Conservation (phyloP, 2,329 filamentous ascomycete genomes). For the Botrytis deweyae region DNA sequence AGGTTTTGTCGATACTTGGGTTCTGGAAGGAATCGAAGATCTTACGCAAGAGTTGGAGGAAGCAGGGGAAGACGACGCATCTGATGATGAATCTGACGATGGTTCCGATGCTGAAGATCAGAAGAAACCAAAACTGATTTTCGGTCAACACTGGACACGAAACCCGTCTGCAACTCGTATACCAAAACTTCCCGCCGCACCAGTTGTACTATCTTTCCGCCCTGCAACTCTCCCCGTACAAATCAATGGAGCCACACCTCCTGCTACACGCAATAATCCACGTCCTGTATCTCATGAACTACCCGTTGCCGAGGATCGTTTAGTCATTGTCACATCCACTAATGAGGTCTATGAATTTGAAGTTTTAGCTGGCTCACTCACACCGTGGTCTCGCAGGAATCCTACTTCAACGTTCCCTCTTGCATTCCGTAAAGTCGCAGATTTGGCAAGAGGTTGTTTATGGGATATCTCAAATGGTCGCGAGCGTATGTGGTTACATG, state of each 20-base stretch:
- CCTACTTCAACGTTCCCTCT: conserved; percentile 71
- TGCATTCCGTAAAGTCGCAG: conserved; percentile 71
- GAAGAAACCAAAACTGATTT: conserved; percentile 48
- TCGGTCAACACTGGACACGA: conserved; percentile 69
- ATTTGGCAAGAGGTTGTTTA: conserved; percentile 77
- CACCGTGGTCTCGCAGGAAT: conserved; percentile 84
- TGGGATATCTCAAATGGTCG: conserved; percentile 66
- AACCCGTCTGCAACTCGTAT: conserved; percentile 70
- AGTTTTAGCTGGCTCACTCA: conserved; percentile 71
- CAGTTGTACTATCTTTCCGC: conserved; percentile 68
- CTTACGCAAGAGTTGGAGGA: conserved; percentile 42
- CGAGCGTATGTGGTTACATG: conserved; percentile 84
- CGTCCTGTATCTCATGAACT: conserved; percentile 48
- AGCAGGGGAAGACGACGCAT: conserved; percentile 40
- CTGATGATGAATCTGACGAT: conserved; percentile 42
- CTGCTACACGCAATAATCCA: conserved; percentile 34
- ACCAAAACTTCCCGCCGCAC: conserved; percentile 63
- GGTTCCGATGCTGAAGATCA: conserved; percentile 47
- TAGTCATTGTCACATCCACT: conserved; percentile 62
- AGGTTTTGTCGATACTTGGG: conserved; percentile 85
- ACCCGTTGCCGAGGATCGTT: conserved; percentile 51
- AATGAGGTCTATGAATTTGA: conserved; percentile 77
- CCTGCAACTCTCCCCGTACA: conserved; percentile 41
- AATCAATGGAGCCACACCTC: conserved; percentile 45
- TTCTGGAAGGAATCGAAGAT: conserved; percentile 61